Base-by-base conservation (phyloP, 225 moss, liverwort and hornwort genomes). In the Thuidium tamariscinum region DNA sequence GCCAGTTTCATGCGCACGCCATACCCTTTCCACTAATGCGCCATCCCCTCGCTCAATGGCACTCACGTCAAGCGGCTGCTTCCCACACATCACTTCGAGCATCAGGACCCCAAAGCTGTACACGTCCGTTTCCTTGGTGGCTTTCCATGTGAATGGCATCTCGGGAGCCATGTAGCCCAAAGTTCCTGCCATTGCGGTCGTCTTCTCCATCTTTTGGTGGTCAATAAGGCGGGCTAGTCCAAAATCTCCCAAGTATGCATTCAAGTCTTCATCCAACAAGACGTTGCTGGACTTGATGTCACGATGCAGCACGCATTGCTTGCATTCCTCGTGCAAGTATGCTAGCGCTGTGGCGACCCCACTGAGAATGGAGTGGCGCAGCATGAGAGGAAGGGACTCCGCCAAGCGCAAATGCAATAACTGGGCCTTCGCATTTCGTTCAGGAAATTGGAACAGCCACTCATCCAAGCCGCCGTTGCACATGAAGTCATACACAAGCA, bases 401-500 rank as follows among this genome's bases (percentile, higher is more conserved):
- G 32, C 25, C 49, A 7, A 27, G 21, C 12, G 72, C 46, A 59
- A 25, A 17, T 16, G 30, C 9, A 7, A 16, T 13, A 57, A 23
- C 64, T 5, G 19, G n/a, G 65, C 80, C n/a, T 48, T 64, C 6
- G 3, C 34, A 46, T 83, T n/a, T 54, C 12, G 60, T 60, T 56
- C 11, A 6, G 27, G 21, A 44, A 52, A 34, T 11, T 27, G 76
- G 52, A 87, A 86, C 52, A 94, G 89, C 80, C 94, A 89, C 18
- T 94, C 87, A 76, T 95, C 73, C 16, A 94, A 88, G 87, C 93
- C 92, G 32, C 95, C 94, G 52, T 93, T 95, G 57, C 57, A 57
- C 57, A 57, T 57, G 57, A 57, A 57, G 56, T 56, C 21, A 21
- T 56, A 56, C 56, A 56, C 56, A 21, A 56, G 56, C 56, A 56